Percentiles rank a stretch among this genome's conserved stretches.
Conservation (phyloP, 2,329 filamentous ascomycete genomes). For the Fusarium sp. region DNA sequence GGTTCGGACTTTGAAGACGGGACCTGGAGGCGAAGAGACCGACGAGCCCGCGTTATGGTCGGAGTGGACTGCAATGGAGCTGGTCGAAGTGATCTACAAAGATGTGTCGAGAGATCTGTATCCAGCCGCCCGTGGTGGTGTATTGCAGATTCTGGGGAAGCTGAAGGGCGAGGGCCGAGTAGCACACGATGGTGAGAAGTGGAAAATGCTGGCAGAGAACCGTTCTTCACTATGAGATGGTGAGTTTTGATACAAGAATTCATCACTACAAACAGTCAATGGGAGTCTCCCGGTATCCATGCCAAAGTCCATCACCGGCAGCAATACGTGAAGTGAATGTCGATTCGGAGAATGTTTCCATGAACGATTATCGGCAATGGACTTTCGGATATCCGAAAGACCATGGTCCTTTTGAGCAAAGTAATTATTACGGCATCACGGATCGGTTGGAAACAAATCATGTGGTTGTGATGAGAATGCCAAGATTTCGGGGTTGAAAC, state of each 20-base stretch:
- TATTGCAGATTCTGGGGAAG: constrained; percentile 84
- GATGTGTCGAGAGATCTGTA: constrained; percentile 82
- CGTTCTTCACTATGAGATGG: constrained; percentile 38
- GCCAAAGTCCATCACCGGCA: neutral
- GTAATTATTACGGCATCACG: neutral
- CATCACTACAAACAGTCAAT: neutral
- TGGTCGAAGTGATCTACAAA: constrained; percentile 89
- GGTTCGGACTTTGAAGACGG: constrained; percentile 65
- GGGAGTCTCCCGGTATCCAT: neutral
- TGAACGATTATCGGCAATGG: neutral
- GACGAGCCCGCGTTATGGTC: constrained; percentile 40
- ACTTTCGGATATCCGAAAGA: neutral
- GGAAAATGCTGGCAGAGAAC: constrained; percentile 43
- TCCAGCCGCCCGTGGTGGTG: constrained; percentile 77
- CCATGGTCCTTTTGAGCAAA: neutral
- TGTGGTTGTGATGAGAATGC: neutral
- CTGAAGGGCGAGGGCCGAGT: constrained; percentile 79
- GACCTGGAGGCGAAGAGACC: constrained; percentile 49
- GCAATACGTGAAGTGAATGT: neutral
- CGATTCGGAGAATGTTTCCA: neutral
- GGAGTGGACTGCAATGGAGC: constrained; percentile 77
- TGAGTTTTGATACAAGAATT: neutral
- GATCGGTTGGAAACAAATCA: neutral
- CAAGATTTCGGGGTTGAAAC: constrained; percentile 1
- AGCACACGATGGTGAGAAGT: constrained; percentile 48